Conservation (phyloP, 2,329 filamentous ascomycete genomes). For the Colletotrichum sp. region DNA sequence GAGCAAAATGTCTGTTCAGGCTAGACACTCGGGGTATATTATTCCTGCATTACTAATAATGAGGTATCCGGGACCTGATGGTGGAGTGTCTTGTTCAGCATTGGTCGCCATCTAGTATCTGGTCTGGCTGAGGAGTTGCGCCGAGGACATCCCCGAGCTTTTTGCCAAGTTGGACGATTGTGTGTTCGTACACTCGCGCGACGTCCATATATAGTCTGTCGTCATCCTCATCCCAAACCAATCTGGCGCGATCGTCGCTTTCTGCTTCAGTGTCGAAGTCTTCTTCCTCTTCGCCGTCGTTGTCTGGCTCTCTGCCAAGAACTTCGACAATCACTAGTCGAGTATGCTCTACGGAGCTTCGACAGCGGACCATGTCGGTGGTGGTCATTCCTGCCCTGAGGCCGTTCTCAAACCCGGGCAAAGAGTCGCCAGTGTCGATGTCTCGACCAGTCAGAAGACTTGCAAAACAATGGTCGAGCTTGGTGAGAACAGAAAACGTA, state of each 20-base stretch:
- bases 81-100: background rate
- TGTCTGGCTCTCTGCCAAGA: constrained; percentile 53
- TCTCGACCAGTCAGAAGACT: constrained; percentile 75
- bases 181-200: constrained; percentile 79
- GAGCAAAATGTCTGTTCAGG: background rate
- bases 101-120: background rate
- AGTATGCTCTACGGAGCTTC: constrained; percentile 80
- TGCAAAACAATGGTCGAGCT: constrained; percentile 84
- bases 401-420: constrained; percentile 74
- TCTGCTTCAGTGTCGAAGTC: constrained; percentile 32
- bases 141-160: constrained; percentile 55
- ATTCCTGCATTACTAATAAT: background rate
- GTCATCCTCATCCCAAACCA: constrained; percentile 42
- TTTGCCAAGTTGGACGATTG: constrained; percentile 76
- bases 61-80: background rate
- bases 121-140: background rate
- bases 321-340: constrained; percentile 73
- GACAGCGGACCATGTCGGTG: constrained; percentile 88
- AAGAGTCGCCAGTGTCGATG: constrained; percentile 63
- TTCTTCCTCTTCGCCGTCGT: constrained; percentile 36
- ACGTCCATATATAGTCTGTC: constrained; percentile 71
- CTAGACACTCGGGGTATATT: background rate
- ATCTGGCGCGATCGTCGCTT: constrained; percentile 36
- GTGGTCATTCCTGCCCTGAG: constrained; percentile 70
- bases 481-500: constrained; percentile 75